A percentile compares a stretch with the other conserved stretches of the same genome.
Conservation (phyloP, 1,139 yeast genomes). For the Yamadazyma sp. region DNA sequence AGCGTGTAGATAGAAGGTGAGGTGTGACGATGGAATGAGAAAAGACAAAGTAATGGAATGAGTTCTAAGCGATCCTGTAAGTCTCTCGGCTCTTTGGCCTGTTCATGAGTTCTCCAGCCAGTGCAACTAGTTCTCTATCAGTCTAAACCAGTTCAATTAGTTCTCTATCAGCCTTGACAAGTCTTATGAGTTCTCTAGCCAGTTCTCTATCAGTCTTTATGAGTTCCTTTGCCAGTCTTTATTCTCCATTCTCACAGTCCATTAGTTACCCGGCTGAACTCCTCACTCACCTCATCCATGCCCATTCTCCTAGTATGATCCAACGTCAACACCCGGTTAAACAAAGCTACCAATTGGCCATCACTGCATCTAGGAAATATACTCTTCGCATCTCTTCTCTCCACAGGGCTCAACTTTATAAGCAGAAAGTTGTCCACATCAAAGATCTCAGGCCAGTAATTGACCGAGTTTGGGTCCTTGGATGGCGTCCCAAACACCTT, state of each 20-base stretch:
- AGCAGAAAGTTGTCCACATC: slow-evolving; percentile 31
- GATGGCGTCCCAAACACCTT: slow-evolving; percentile 70
- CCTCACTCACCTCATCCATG: not conserved
- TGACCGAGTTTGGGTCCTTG: slow-evolving; percentile 39
- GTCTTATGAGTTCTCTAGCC: no score
- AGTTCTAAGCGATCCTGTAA: no score
- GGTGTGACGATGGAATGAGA: not conserved
- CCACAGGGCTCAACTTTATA: slow-evolving; percentile 23
- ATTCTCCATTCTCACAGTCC: not conserved
- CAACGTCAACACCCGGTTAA: slow-evolving; percentile 17
- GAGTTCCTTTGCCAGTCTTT: not conserved
- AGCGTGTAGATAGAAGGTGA: no score
- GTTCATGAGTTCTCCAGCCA: no score
- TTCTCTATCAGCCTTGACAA: no score
- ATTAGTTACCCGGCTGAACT: not conserved
- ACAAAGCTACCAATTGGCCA: slow-evolving; percentile 7
- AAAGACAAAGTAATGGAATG: no score
- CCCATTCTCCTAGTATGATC: slow-evolving; percentile 23
- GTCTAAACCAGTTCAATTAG: no score
- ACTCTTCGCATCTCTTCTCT: slow-evolving; percentile 13
- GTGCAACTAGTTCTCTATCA: no score
- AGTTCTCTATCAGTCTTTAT: no score
- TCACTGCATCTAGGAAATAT: slow-evolving; percentile 31
- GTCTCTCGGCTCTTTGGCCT: no score
- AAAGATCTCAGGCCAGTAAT: slow-evolving; percentile 40